These are phyloP conservation scores for Calonectria pseudoturangicola DNA, from an alignment of 2,329 filamentous ascomycete species.

Conservation along the genomic window DNA sequence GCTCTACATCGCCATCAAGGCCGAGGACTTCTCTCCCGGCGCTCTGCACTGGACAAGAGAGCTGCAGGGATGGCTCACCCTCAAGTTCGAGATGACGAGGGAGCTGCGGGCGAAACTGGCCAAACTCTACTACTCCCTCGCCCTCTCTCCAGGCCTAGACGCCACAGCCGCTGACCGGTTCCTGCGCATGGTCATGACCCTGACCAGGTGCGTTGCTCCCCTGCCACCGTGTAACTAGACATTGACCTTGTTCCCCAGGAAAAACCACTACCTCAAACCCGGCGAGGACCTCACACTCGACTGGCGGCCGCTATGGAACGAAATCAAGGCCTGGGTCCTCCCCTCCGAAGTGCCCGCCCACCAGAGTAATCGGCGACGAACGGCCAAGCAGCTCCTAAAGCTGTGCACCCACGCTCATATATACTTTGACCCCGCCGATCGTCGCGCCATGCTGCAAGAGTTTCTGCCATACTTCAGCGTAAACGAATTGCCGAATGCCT, in stretches of 20 bases:
- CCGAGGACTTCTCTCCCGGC: slow-evolving; percentile 94
- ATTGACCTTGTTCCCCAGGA: slow-evolving; percentile 69
- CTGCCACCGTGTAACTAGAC: slow-evolving; percentile 25
- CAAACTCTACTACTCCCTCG: slow-evolving; percentile 94
- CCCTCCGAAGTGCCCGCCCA: slow-evolving; percentile 86
- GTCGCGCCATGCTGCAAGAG: slow-evolving; percentile 87
- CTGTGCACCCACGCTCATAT: slow-evolving; percentile 92
- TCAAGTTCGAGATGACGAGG: slow-evolving; percentile 97
- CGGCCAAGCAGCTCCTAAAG: slow-evolving; percentile 83
- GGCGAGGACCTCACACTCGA: slow-evolving; percentile 93
- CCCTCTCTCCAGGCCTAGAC: slow-evolving; percentile 92
- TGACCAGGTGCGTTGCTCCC: slow-evolving; percentile 85
- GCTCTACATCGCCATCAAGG: slow-evolving; percentile 92
- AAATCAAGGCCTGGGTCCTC: slow-evolving; percentile 92
- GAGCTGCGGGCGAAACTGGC: slow-evolving; percentile 89
- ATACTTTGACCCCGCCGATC: slow-evolving; percentile 93
- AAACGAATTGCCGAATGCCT: slow-evolving; percentile 92
- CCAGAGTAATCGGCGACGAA: slow-evolving; percentile 72
- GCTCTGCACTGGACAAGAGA: slow-evolving; percentile 98
- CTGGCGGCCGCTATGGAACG: slow-evolving; percentile 94
- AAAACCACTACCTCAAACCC: slow-evolving; percentile 95
- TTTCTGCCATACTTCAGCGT: slow-evolving; percentile 92
- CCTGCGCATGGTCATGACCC: slow-evolving; percentile 94
- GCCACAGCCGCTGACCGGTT: slow-evolving; percentile 89
- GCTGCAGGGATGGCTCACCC: slow-evolving; percentile 93